These are phyloP conservation scores for Macrophomina tecta DNA, from an alignment of 2,329 filamentous ascomycete genomes.

Conservation along the genomic window DNA sequence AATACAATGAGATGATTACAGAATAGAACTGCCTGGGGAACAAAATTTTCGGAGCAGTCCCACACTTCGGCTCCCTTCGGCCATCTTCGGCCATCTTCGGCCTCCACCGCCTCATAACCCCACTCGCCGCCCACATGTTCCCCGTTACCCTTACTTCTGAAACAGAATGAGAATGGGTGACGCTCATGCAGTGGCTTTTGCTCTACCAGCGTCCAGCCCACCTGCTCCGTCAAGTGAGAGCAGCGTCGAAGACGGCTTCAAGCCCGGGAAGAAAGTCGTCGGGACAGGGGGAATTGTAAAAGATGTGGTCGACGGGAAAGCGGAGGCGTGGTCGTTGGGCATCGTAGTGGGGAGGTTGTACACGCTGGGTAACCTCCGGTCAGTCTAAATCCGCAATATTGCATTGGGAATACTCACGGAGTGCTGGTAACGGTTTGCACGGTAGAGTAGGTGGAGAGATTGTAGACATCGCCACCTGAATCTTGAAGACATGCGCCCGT, in stretches of 20 bases:
- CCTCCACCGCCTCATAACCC: too few species aligned
- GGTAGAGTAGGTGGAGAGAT: neutral
- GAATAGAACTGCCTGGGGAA: too few species aligned
- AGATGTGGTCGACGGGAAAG: neutral
- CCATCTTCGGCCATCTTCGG: too few species aligned
- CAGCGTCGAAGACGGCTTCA: neutral
- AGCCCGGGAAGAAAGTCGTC: neutral
- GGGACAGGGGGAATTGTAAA: neutral
- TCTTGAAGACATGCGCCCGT: neutral
- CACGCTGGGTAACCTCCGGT: neutral
- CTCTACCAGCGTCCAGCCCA: neutral
- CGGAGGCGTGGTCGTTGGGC: conserved; percentile 7
- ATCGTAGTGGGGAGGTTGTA: neutral
- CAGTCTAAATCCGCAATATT: neutral
- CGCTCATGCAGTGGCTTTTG: too few species aligned
- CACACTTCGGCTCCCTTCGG: too few species aligned
- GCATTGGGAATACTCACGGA: neutral
- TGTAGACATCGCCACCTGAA: neutral
- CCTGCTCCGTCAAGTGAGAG: neutral
- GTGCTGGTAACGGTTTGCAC: neutral
- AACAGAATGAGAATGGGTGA: too few species aligned
- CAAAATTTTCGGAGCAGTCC: too few species aligned
- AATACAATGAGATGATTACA: too few species aligned
- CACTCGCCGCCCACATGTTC: too few species aligned
- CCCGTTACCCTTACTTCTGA: too few species aligned